Percentiles rank a stretch among this genome's conserved stretches.
Evolutionary conservation across 257 asterid genomes (phyloP).

Genomic region (Linaria vulgaris): DNA sequence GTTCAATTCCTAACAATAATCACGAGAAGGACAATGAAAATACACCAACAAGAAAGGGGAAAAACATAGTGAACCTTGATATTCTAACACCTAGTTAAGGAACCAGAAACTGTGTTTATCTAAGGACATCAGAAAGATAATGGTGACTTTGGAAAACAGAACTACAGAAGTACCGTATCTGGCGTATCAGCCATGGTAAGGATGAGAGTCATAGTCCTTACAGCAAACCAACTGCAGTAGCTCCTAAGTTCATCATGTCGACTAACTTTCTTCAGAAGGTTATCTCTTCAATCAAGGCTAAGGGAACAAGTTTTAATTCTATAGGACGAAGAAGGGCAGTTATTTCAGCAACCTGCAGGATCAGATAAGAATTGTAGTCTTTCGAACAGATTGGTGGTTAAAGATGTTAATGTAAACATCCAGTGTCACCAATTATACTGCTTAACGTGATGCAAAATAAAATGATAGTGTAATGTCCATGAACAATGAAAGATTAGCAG

Average conservation of each 20-base stretch:
- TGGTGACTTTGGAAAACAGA: slow-evolving; percentile 16
- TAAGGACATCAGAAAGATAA: background rate
- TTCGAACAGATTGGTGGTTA: slow-evolving; percentile 11
- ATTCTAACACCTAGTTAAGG: slow-evolving; percentile 11
- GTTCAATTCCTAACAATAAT: slow-evolving; percentile 3
- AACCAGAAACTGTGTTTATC: slow-evolving; percentile 13
- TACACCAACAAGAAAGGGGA: slow-evolving; percentile 11
- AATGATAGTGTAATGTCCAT: no score
- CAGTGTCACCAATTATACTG: background rate
- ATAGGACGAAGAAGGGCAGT: slow-evolving; percentile 92
- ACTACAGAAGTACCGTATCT: no score
- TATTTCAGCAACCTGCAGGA: slow-evolving; percentile 89
- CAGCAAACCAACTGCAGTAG: slow-evolving; percentile 99
- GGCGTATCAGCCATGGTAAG: slow-evolving; percentile 19
- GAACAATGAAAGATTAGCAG: slow-evolving; percentile 3
- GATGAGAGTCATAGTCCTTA: slow-evolving; percentile 45
- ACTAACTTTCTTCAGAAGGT: slow-evolving; percentile 87
- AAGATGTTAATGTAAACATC: background rate
- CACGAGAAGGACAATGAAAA: slow-evolving; percentile 2
- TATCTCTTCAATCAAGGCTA: slow-evolving; percentile 86
- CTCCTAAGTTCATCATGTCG: slow-evolving; percentile 87
- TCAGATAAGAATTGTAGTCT: slow-evolving; percentile 21
- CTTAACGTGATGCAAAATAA: background rate
- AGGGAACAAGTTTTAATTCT: slow-evolving; percentile 80
- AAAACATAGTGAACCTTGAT: slow-evolving; percentile 24